Base-by-base conservation (phyloP, 129 eudicot genomes). In the Ambrosia artemisiifolia region DNA sequence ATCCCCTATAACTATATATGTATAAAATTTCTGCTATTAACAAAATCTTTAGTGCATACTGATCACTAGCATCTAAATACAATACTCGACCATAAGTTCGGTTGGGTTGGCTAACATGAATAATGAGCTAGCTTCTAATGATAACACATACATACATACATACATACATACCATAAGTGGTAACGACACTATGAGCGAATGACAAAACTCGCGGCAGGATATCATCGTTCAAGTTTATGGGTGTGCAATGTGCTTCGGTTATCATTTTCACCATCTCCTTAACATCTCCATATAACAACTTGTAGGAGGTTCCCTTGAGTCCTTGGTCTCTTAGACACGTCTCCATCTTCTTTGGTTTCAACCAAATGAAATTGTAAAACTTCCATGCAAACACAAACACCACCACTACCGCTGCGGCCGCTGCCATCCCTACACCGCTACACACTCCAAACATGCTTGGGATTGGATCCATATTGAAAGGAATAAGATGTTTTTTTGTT, bases 281-380 rank as follows among this genome's bases (percentile, higher is more conserved):
- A 19, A 75, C 33, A 53, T 75, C 79, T 65, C 79, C 79, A 11
- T 35, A 65, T 65, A 75, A 54, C 16, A 75, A 65, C 66, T 66
- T 75, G 67, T 75, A 75, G 30, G 72, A 51, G 19, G 54, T 66
- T 53, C 79, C 79, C 43, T 54, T 38, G 10, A 75, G 67, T 44
- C 79, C 79, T 66, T 75, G 79, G 56, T 65, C 73, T 66, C 79
- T 54, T 10, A 75, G 57, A 40, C 44, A 53, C 57, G 42, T 75
- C 44, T 75, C 79, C 47, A 43, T 65, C 72, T 65, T 65, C 35
- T 28, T 75, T 51, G 79, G 79, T 46, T 33, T 65, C 66, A 75
- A 75, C 79, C 79, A 75, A 40, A 75, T 56, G 56, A 63, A 38
- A 54, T 75, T 7, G 47, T 65, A 53, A 34, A 66, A 24, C 57